These are phyloP conservation scores for Talaromyces borbonicus DNA, from an alignment of 495 filamentous ascomycete genomes.

Conservation along the genomic window DNA sequence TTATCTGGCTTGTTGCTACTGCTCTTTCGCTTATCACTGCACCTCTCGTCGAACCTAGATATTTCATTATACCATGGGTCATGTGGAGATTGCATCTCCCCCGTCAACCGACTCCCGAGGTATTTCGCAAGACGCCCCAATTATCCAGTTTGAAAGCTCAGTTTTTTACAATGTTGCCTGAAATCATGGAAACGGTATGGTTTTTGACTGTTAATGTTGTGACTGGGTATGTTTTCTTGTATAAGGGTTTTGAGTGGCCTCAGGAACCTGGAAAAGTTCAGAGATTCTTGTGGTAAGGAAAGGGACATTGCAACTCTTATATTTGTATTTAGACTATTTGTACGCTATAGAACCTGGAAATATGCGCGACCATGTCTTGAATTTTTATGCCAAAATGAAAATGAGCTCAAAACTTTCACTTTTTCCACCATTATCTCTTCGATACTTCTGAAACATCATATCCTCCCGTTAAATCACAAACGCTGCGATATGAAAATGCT, in stretches of 20 bases:
- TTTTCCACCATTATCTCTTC: too few relatives aligned
- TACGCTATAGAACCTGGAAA: background rate
- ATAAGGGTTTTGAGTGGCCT: conserved; percentile 69
- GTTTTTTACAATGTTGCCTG: conserved; percentile 25
- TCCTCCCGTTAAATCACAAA: too few relatives aligned
- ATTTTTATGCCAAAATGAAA: too few relatives aligned
- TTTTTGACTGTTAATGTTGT: conserved; percentile 59
- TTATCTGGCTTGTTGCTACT: conserved; percentile 65
- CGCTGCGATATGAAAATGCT: too few relatives aligned
- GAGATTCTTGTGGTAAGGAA: conserved; percentile 80
- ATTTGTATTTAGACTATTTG: background rate
- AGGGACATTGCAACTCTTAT: too few relatives aligned
- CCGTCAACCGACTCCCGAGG: conserved; percentile 23
- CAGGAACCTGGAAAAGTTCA: conserved; percentile 72
- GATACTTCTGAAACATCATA: too few relatives aligned
- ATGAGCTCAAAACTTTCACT: too few relatives aligned
- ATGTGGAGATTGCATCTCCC: conserved; percentile 82
- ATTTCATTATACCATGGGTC: conserved; percentile 92
- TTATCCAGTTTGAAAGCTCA: conserved; percentile 17
- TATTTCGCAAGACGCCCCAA: conserved; percentile 12
- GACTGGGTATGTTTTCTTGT: conserved; percentile 75
- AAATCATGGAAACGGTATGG: conserved; percentile 70
- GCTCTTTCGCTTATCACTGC: conserved; percentile 72
- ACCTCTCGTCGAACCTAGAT: conserved; percentile 86
- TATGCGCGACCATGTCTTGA: too few relatives aligned